phyloP scores from a whole-genome alignment of 2,329 filamentous ascomycete species.

The Spiromastix sp. region DNA sequence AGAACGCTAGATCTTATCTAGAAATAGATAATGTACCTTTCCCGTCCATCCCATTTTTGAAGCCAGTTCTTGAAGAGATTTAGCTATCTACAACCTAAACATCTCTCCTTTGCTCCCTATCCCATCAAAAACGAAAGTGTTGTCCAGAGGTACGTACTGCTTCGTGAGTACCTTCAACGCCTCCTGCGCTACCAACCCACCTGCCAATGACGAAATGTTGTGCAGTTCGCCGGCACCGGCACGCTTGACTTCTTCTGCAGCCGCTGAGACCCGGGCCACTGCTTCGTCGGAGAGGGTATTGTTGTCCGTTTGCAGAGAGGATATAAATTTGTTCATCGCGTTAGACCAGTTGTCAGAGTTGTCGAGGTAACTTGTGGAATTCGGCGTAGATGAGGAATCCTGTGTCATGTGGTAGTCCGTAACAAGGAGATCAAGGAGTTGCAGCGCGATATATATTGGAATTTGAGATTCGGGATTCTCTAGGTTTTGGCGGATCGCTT shows the following conservation, averaged over 20 bases:
- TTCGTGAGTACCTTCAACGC: slow-evolving; percentile 71
- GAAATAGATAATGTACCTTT: too few relatives aligned
- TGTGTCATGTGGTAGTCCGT: slow-evolving; percentile 43
- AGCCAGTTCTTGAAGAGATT: too few relatives aligned
- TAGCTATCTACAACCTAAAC: slow-evolving; percentile 32
- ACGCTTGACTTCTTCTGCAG: slow-evolving; percentile 59
- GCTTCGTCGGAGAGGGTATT: slow-evolving; percentile 38
- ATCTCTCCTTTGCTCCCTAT: slow-evolving; percentile 46
- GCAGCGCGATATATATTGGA: slow-evolving; percentile 60
- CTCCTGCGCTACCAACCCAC: slow-evolving; percentile 93
- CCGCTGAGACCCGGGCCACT: slow-evolving; percentile 42
- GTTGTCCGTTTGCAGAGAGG: slow-evolving; percentile 22
- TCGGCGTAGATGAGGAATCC: slow-evolving; percentile 4
- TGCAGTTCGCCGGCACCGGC: slow-evolving; percentile 80
- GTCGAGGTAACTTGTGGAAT: slow-evolving; percentile 19
- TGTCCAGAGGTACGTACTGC: slow-evolving; percentile 56
- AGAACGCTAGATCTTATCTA: too few relatives aligned
- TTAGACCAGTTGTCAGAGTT: slow-evolving; percentile 22
- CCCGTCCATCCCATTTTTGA: too few relatives aligned
- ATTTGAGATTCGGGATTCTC: slow-evolving; percentile 48
- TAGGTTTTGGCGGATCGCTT: slow-evolving; percentile 29
- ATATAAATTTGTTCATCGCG: slow-evolving; percentile 5
- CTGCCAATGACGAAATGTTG: slow-evolving; percentile 78
- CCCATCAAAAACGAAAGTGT: slow-evolving; percentile 54
- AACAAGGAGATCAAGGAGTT: slow-evolving; percentile 33